These are phyloP conservation scores for Gossypium bickii DNA, from an alignment of 345 rosid genomes.

Conservation along the genomic window DNA sequence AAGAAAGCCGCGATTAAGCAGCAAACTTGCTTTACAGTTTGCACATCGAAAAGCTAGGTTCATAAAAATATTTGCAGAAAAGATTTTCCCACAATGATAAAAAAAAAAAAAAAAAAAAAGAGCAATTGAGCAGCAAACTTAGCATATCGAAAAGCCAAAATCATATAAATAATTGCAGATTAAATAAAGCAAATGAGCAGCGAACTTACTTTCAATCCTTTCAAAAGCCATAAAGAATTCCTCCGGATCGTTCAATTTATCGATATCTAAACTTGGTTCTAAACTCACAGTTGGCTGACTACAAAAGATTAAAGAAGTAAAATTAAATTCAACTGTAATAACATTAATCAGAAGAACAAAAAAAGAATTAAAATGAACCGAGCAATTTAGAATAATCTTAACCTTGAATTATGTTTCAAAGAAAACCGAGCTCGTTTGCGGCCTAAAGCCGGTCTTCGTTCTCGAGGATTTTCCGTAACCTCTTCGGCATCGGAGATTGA, in stretches of 20 bases:
- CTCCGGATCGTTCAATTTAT: conserved; percentile 54
- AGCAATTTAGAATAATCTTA: conserved; percentile 15
- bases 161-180: conserved; percentile 8
- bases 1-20: no score
- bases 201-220: conserved; percentile 52
- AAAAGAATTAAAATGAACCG: background rate
- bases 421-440: conserved; percentile 67
- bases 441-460: conserved; percentile 62
- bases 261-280: conserved; percentile 52
- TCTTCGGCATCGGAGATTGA: conserved; percentile 8
- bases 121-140: no score
- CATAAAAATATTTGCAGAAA: no score
- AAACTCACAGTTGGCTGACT: conserved; percentile 47
- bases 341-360: conserved; percentile 5
- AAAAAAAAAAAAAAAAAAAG: no score
- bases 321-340: conserved; percentile 5
- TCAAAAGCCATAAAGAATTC: conserved; percentile 71
- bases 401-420: conserved; percentile 59
- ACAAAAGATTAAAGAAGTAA: conserved; percentile 22
- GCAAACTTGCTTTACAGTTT: background rate
- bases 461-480: conserved; percentile 39
- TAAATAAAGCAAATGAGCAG: conserved; percentile 8
- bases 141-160: background rate
- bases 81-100: no score
- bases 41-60: background rate